phyloP scores from a whole-genome alignment of 1,284 basidiomycete genomes.

The Austropuccinia psidii region DNA sequence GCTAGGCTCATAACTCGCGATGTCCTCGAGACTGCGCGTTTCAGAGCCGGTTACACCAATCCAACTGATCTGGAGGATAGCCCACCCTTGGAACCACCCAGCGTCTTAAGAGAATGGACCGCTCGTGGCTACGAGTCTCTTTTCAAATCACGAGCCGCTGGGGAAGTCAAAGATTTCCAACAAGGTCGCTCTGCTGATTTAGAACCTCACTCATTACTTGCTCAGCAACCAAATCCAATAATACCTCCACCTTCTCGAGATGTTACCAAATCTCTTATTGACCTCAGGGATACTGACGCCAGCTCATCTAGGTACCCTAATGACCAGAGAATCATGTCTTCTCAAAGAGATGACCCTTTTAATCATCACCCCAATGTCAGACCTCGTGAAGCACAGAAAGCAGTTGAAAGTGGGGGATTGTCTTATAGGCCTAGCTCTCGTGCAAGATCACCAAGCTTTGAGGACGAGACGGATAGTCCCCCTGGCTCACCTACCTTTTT shows the following conservation, averaged over 20 bases:
- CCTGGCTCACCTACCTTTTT: conserved; percentile 27
- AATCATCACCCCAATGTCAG: conserved; percentile 1
- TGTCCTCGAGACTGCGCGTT: conserved; percentile 43
- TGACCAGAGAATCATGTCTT: too few species aligned
- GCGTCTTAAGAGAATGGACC: conserved; percentile 33
- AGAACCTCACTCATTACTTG: background rate
- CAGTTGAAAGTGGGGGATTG: too few species aligned
- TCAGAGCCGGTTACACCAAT: conserved; percentile 31
- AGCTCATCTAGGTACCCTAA: background rate
- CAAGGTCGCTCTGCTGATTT: background rate
- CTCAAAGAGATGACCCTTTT: conserved; percentile 7
- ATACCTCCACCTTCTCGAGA: conserved; percentile 12
- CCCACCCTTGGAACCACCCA: conserved; percentile 27
- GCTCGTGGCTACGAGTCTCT: conserved; percentile 28
- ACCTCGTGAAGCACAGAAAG: background rate
- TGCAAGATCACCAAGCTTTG: too few species aligned
- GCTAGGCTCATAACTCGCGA: conserved; percentile 46
- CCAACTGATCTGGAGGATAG: conserved; percentile 32
- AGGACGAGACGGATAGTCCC: too few species aligned
- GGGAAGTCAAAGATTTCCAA: background rate
- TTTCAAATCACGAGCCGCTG: background rate
- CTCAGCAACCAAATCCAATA: background rate
- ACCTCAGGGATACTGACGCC: background rate
- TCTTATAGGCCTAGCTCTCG: background rate
- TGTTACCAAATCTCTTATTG: conserved; percentile 22